Evolutionary conservation across 441 rosid species (phyloP), one percentile per base, ranked within the genome.

Genomic region (Populus trichocarpa): DNA sequence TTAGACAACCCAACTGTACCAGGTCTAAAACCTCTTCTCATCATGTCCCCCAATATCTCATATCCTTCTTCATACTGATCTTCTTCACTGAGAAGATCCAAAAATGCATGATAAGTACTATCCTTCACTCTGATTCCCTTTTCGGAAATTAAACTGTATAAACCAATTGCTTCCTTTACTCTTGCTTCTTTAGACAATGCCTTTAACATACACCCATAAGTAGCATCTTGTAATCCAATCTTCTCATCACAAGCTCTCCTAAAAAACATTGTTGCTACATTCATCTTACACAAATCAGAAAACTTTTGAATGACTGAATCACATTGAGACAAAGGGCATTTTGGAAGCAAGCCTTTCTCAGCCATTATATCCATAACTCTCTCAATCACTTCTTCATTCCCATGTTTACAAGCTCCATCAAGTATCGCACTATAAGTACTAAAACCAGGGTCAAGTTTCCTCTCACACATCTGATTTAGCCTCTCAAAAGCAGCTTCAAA

Each of bases 351-450:
- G 35, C 75, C 80, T 80, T 85, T 87, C 81, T 87, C 84, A 3
- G 72, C 77, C 94, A 88, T 85, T 32, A 83, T 61, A 69, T 67
- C 66, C 77, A 85, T 71, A 65, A 88, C 81, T 83, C 80, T 88
- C 66, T 87, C 86, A 38, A 84, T 81, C 71, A 82, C 83, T 80
- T 81, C 88, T 11, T 65, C 67, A 40, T 89, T 82, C 59, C 83
- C 78, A 68, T 67, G 77, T 83, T 75, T 87, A 80, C 95, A 90
- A 6, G 87, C 97, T 81, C 89, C 93, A 81, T 93, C 97, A 75
- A 93, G 94, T 23, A 93, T 61, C 9, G 86, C 84, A 77, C 91
- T 75, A 73, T 83, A 88, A 67, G 89, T 79, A 79, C 68, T 50
- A 69, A 88, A 89, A 83, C 91, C 79, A 32, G 90, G 67, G 46